A percentile compares a stretch with the other conserved stretches of the same genome.
phyloP scores from a whole-genome alignment of 129 eudicot species.

The Apium graveolens region DNA sequence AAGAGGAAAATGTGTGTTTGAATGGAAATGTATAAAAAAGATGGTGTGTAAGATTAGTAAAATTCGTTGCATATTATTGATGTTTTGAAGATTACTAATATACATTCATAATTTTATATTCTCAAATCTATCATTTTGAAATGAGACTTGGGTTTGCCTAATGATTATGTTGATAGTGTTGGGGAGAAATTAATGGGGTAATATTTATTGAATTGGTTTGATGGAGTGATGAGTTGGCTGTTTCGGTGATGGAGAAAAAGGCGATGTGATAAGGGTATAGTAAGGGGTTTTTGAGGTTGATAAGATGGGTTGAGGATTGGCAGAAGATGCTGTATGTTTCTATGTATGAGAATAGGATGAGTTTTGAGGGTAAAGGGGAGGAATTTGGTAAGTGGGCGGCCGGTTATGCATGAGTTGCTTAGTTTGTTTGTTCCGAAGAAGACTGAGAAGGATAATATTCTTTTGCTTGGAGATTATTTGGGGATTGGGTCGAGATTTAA shows the following conservation, averaged over 20 bases:
- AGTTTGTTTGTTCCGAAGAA: conserved; percentile 65
- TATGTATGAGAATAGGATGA: conserved; percentile 50
- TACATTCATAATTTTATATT: no score
- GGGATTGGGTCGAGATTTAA: conserved; percentile 81
- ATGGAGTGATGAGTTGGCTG: conserved; percentile 68
- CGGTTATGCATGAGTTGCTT: conserved; percentile 70
- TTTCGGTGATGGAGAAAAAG: conserved; percentile 51
- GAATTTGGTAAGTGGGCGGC: conserved; percentile 79
- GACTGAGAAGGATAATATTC: conserved; percentile 62
- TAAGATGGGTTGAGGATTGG: conserved; percentile 91
- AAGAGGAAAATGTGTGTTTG: conserved; percentile 43
- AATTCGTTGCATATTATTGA: conserved; percentile 48
- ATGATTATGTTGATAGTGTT: conserved; percentile 36
- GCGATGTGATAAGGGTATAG: conserved; percentile 21
- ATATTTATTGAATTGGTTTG: conserved; percentile 62
- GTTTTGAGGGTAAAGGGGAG: conserved; percentile 36
- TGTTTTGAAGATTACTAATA: no score
- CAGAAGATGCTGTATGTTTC: conserved; percentile 80
- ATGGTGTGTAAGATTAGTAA: conserved; percentile 54
- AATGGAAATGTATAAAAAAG: conserved; percentile 30
- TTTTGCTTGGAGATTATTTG: conserved; percentile 62
- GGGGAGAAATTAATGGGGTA: conserved; percentile 18
- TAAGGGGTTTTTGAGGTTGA: conserved; percentile 57
- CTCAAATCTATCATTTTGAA: no score
- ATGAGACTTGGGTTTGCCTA: conserved; percentile 85